A percentile compares a stretch with the other conserved stretches of the same genome.
Evolutionary conservation across 1,284 basidiomycete species (phyloP).

Genomic region (Mycena sp.): DNA sequence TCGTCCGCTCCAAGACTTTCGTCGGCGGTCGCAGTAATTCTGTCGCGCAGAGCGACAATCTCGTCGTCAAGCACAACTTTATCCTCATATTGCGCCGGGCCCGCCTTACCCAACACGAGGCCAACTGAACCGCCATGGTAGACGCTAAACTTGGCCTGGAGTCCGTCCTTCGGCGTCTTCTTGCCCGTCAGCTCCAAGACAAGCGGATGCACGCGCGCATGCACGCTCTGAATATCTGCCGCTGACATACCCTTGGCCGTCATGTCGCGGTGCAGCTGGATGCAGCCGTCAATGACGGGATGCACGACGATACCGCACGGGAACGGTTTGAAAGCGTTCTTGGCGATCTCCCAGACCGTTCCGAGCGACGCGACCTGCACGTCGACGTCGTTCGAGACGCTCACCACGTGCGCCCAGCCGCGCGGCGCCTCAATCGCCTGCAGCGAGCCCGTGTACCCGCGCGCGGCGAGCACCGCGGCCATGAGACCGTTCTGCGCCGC

Average conservation of each 20-base stretch:
- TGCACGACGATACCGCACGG: conserved; percentile 37
- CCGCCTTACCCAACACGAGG: conserved; percentile 29
- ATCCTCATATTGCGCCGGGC: conserved; percentile 32
- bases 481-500: conserved; percentile 33
- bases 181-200: conserved; percentile 33
- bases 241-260: conserved; percentile 9
- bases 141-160: conserved; percentile 36
- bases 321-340: conserved; percentile 36
- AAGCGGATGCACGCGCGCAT: conserved; percentile 31
- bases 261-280: conserved; percentile 28
- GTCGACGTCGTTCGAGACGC: conserved; percentile 26
- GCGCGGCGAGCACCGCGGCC: conserved; percentile 31
- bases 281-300: conserved; percentile 33
- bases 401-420: conserved; percentile 34
- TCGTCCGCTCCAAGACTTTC: conserved; percentile 25
- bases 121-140: conserved; percentile 33
- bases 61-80: conserved; percentile 27
- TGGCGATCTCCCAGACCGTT: conserved; percentile 28
- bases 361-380: conserved; percentile 25
- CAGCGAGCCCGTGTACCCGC: conserved; percentile 31
- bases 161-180: conserved; percentile 31
- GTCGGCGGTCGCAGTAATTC: conserved; percentile 32
- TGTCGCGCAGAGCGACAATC: conserved; percentile 28
- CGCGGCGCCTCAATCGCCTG: conserved; percentile 32
- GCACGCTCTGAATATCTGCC: conserved; percentile 25